phyloP scores from a whole-genome alignment of 1,139 yeast genomes.

The Yamadazyma dendronema region DNA sequence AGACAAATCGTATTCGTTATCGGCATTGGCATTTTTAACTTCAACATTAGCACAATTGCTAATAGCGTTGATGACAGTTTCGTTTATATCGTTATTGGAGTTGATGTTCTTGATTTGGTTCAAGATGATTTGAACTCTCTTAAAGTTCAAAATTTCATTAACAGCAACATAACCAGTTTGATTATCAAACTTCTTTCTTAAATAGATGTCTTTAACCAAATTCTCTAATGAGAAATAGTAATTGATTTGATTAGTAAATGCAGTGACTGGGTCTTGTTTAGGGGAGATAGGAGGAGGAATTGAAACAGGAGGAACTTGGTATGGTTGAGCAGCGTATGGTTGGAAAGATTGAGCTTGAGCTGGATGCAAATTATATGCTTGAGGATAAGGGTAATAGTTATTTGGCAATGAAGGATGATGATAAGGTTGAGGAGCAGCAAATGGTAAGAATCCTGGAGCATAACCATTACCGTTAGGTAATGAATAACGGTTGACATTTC shows the following conservation, averaged over 20 bases:
- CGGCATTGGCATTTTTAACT: slow-evolving; percentile 28
- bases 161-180: slow-evolving; percentile 68
- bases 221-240: slow-evolving; percentile 89
- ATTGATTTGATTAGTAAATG: slow-evolving; percentile 68
- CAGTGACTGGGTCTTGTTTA: slow-evolving; percentile 46
- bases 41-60: slow-evolving; percentile 41
- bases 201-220: slow-evolving; percentile 73
- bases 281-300: slow-evolving; percentile 52
- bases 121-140: slow-evolving; percentile 62
- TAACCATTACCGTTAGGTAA: slow-evolving; percentile 12
- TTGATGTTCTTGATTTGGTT: slow-evolving; percentile 41
- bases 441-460: slow-evolving; percentile 13
- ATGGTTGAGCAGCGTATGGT: slow-evolving; percentile 8
- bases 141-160: slow-evolving; percentile 62
- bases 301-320: slow-evolving; percentile 23
- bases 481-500: slow-evolving; percentile 15
- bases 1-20: slow-evolving; percentile 24
- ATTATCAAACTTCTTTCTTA: slow-evolving; percentile 74
- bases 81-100: slow-evolving; percentile 20
- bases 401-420: slow-evolving; percentile 16
- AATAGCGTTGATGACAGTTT: slow-evolving; percentile 32
- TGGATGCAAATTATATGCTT: slow-evolving; percentile 7
- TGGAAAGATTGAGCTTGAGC: slow-evolving; percentile 9
- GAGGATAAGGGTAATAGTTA: slow-evolving; percentile 12
- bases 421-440: slow-evolving; percentile 14